Conservation (phyloP, 768 basidiomycete species). For the Brasilioporus rufonigricans region DNA sequence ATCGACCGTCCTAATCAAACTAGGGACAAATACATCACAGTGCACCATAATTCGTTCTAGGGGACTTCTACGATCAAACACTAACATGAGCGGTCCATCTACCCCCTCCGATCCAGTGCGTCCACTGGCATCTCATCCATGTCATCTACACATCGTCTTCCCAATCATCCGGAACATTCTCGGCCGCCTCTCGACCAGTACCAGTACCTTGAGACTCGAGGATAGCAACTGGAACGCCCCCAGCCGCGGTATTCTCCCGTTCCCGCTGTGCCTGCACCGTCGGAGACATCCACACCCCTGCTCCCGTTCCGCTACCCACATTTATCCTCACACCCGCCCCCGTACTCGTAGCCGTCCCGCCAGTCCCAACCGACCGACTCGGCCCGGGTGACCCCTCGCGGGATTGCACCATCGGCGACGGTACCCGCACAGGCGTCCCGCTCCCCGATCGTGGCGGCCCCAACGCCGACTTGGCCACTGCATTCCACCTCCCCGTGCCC, state of each 20-base stretch:
- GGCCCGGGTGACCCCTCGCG: conserved; percentile 11
- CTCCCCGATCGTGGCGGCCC: conserved; percentile 3
- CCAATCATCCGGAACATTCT: conserved; percentile 51
- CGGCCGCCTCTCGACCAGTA: not conserved
- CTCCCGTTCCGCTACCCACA: not conserved
- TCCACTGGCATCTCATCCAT: too few relatives aligned
- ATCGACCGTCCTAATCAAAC: too few relatives aligned
- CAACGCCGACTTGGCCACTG: conserved; percentile 16
- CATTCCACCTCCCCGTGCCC: conserved; percentile 15
- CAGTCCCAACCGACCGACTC: not conserved
- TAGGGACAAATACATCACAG: too few relatives aligned
- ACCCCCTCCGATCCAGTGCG: too few relatives aligned
- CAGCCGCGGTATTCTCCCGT: not conserved
- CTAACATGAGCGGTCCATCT: too few relatives aligned
- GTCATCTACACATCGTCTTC: conserved; percentile 45
- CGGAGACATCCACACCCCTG: conserved; percentile 22
- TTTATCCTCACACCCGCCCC: not conserved
- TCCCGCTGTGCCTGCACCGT: conserved; percentile 17
- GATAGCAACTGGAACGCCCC: not conserved
- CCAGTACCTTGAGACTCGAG: not conserved
- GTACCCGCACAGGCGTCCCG: conserved; percentile 6
- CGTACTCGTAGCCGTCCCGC: not conserved
- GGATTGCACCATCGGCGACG: conserved; percentile 12
- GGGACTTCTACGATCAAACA: too few relatives aligned
- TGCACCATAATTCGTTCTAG: too few relatives aligned